phyloP scores from a whole-genome alignment of 352 stramenopile species.

The Phytophthora fragariae region DNA sequence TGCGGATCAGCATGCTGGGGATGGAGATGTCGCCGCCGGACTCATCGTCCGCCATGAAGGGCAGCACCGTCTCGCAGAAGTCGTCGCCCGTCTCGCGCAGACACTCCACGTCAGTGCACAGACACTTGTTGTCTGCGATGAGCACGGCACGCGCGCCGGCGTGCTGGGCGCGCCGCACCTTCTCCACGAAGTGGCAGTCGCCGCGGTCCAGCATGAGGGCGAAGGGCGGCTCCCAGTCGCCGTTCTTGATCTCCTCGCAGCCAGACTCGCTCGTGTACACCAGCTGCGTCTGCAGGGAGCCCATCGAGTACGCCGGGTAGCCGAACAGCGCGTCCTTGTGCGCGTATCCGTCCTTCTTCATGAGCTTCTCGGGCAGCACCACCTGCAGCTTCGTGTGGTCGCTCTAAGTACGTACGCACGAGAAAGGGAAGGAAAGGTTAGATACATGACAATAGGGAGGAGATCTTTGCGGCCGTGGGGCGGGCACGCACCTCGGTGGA shows the following conservation, averaged over 20 bases:
- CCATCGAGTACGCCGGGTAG: conserved; percentile 93
- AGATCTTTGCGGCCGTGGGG: not conserved
- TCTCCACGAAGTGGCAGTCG: conserved; percentile 97
- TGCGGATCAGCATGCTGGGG: conserved; percentile 96
- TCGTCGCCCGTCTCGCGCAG: conserved; percentile 75
- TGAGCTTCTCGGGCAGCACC: conserved; percentile 88
- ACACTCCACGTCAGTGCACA: conserved; percentile 91
- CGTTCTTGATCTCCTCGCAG: conserved; percentile 82
- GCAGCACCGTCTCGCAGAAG: conserved; percentile 90
- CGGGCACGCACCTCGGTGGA: conserved; percentile 69
- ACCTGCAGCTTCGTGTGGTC: conserved; percentile 92
- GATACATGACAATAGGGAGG: not conserved
- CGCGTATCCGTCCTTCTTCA: conserved; percentile 94
- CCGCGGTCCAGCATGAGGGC: conserved; percentile 97
- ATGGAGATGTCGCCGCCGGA: conserved; percentile 97
- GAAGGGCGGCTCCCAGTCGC: conserved; percentile 92
- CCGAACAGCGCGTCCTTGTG: conserved; percentile 98
- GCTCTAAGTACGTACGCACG: conserved; percentile 46
- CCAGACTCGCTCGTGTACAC: conserved; percentile 89
- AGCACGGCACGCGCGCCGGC: conserved; percentile 94
- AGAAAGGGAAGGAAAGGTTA: conserved; percentile 7
- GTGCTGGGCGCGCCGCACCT: conserved; percentile 94
- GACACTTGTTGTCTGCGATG: conserved; percentile 97
- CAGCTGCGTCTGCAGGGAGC: conserved; percentile 87
- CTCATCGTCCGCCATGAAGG: conserved; percentile 95